A percentile compares a stretch with the other conserved stretches of the same genome.
Conservation (phyloP, 164 flowering plant genomes). For the Nelumbo lutea region DNA sequence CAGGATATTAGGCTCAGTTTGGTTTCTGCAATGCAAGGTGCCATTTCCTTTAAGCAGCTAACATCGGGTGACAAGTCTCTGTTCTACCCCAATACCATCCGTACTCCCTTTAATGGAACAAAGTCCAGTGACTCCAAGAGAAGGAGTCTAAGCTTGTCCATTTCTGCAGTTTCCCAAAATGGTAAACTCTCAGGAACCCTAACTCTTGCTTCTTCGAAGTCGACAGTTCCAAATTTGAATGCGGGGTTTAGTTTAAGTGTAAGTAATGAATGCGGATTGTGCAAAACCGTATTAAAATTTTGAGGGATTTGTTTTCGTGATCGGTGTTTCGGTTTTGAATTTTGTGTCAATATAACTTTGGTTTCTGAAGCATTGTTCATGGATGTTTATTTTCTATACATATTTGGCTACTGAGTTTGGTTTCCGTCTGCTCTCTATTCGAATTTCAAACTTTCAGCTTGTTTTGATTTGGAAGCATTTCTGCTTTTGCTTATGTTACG, state of each 20-base stretch:
- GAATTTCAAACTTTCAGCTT: too few species aligned
- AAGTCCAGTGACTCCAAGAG: slow-evolving; percentile 8
- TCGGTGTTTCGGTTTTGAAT: not conserved
- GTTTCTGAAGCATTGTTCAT: not conserved
- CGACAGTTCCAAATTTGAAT: not conserved
- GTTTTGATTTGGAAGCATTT: too few species aligned
- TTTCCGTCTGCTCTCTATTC: too few species aligned
- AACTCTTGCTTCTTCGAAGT: not conserved
- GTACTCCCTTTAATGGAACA: not conserved
- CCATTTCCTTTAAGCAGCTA: slow-evolving; percentile 11
- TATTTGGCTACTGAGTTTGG: too few species aligned
- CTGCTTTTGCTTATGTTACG: too few species aligned
- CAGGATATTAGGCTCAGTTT: not conserved
- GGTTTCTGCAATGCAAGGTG: slow-evolving; percentile 18
- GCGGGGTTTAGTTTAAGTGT: not conserved
- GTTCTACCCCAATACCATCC: slow-evolving; percentile 2
- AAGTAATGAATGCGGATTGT: too few species aligned
- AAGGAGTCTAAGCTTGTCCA: slow-evolving; percentile 11
- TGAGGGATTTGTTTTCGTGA: not conserved
- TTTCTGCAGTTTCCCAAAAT: slow-evolving; percentile 16
- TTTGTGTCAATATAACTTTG: not conserved
- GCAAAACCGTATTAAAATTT: not conserved
- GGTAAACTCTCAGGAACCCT: slow-evolving; percentile 9
- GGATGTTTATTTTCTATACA: not conserved
- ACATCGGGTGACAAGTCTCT: slow-evolving; percentile 2